These are phyloP conservation scores for Rosa hybrid DNA, from an alignment of 331 rosid species.

Conservation along the genomic window DNA sequence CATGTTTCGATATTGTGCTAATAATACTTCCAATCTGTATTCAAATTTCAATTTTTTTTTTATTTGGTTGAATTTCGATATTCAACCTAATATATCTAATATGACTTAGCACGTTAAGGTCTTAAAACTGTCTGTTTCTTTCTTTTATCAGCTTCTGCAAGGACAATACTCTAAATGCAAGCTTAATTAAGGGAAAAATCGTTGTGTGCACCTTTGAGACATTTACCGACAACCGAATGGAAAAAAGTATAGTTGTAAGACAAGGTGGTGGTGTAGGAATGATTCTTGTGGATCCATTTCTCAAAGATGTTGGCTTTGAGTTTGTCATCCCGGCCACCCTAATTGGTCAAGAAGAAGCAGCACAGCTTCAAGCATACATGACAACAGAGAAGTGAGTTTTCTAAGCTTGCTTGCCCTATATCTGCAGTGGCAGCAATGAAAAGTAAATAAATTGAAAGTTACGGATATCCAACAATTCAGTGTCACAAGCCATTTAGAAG, in stretches of 20 bases:
- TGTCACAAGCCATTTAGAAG: background rate
- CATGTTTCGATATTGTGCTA: background rate
- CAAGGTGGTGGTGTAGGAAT: conserved; percentile 73
- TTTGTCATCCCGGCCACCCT: conserved; percentile 59
- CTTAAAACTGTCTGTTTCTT: background rate
- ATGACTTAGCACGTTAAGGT: background rate
- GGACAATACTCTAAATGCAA: conserved; percentile 48
- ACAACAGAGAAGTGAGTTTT: conserved; percentile 54
- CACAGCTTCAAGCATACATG: conserved; percentile 61
- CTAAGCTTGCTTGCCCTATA: conserved; percentile 6
- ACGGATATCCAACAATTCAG: background rate
- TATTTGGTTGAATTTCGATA: background rate
- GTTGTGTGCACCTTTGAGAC: conserved; percentile 64
- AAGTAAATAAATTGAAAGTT: background rate
- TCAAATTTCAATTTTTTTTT: background rate
- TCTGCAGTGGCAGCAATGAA: background rate
- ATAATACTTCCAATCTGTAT: background rate
- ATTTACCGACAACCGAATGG: conserved; percentile 32
- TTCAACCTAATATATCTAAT: background rate
- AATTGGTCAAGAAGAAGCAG: conserved; percentile 56
- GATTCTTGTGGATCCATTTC: conserved; percentile 63
- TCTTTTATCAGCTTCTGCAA: conserved; percentile 59
- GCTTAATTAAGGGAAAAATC: conserved; percentile 58
- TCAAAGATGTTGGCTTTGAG: conserved; percentile 58
- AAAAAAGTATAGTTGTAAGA: conserved; percentile 38